phyloP scores from a whole-genome alignment of 495 filamentous ascomycete species.

The Penicillium nucicola region DNA sequence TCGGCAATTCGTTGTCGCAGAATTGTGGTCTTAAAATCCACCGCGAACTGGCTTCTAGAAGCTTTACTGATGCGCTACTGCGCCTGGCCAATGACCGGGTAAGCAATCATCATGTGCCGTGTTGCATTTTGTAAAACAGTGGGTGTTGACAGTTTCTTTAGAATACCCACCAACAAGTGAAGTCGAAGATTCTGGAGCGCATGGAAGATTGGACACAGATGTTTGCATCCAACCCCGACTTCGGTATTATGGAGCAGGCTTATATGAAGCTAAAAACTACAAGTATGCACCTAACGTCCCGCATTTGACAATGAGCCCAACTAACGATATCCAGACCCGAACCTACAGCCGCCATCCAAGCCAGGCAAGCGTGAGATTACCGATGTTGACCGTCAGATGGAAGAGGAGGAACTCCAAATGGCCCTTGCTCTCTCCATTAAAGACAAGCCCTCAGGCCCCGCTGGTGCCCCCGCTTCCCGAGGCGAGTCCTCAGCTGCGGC shows the following conservation, averaged over 20 bases:
- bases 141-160: slow-evolving; percentile 19
- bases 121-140: background rate
- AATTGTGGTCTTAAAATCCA: slow-evolving; percentile 93
- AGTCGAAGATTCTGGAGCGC: slow-evolving; percentile 92
- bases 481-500: slow-evolving; percentile 24
- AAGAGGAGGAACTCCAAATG: slow-evolving; percentile 97
- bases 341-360: slow-evolving; percentile 85
- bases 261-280: slow-evolving; percentile 82
- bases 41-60: slow-evolving; percentile 86
- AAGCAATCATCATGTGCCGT: slow-evolving; percentile 6
- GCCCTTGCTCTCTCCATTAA: slow-evolving; percentile 87
- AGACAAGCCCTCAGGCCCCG: slow-evolving; percentile 51
- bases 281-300: slow-evolving; percentile 42
- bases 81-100: slow-evolving; percentile 85
- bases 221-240: slow-evolving; percentile 85
- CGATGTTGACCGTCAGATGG: slow-evolving; percentile 84
- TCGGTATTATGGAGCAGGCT: slow-evolving; percentile 97
- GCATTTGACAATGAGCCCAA: background rate
- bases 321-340: slow-evolving; percentile 62
- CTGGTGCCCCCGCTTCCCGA: slow-evolving; percentile 16
- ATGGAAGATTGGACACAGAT: slow-evolving; percentile 96
- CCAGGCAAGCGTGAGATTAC: slow-evolving; percentile 90
- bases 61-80: slow-evolving; percentile 92
- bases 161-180: slow-evolving; percentile 95
- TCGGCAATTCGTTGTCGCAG: slow-evolving; percentile 90